Evolutionary conservation across 495 filamentous ascomycete genomes (phyloP).

Genomic region (Articulospora tetracladia): DNA sequence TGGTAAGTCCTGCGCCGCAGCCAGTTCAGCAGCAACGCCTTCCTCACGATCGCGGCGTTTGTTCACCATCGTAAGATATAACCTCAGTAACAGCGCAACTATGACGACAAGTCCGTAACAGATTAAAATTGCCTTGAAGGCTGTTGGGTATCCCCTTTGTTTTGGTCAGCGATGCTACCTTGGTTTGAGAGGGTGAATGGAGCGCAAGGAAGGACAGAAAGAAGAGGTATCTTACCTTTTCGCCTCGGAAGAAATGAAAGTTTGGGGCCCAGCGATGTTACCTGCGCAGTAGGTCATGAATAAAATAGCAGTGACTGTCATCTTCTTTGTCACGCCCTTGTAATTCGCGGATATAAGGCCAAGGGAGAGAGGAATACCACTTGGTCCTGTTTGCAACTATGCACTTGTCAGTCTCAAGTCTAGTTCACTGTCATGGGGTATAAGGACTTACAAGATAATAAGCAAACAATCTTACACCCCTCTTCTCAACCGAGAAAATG

Average conservation of each 20-base stretch:
- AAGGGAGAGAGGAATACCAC: conserved; percentile 30
- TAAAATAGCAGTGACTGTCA: conserved; percentile 18
- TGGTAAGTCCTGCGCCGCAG: conserved; percentile 31
- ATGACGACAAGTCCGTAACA: conserved; percentile 43
- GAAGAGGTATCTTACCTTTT: not conserved
- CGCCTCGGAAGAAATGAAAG: conserved; percentile 8
- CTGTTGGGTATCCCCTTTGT: conserved; percentile 25
- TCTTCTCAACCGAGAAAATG: conserved; percentile 21
- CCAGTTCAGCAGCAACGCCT: conserved; percentile 35
- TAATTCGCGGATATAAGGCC: conserved; percentile 27
- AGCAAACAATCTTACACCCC: conserved; percentile 12
- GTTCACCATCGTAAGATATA: conserved; percentile 40
- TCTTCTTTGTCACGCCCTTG: conserved; percentile 22
- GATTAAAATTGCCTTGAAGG: conserved; percentile 48
- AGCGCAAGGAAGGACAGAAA: not conserved
- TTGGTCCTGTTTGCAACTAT: conserved; percentile 28
- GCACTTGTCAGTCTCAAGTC: not conserved
- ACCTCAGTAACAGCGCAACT: conserved; percentile 35
- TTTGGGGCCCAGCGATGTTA: conserved; percentile 21
- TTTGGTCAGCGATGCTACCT: not conserved
- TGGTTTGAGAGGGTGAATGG: not conserved
- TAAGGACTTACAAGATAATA: conserved; percentile 11
- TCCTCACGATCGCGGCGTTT: conserved; percentile 34
- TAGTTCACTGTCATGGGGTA: not conserved
- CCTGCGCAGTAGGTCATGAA: conserved; percentile 23